Conservation (phyloP, 2,329 filamentous ascomycete species). For the Polychaeton citri region DNA sequence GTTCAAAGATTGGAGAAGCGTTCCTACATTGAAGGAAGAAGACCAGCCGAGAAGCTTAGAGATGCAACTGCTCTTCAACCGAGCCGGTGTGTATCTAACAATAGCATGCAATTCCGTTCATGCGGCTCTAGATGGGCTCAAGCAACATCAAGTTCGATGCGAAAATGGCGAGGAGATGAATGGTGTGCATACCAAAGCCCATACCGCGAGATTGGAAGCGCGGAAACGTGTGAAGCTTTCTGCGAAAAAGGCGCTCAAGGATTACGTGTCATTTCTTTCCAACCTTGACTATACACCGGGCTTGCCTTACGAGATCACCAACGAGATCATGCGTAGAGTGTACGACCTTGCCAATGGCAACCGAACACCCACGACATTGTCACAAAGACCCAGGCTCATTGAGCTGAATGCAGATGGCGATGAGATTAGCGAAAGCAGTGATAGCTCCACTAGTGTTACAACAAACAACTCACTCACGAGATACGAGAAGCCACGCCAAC, state of each 20-base stretch:
- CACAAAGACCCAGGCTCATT: conserved; percentile 14
- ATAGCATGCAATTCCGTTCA: conserved; percentile 55
- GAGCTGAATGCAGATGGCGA: conserved; percentile 14
- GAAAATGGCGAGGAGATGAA: conserved; percentile 23
- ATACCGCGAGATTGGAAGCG: conserved; percentile 40
- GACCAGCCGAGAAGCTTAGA: conserved; percentile 65
- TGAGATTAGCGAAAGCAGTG: conserved; percentile 1
- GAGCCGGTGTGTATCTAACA: conserved; percentile 57
- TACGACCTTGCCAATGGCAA: conserved; percentile 40
- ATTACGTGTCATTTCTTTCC: conserved; percentile 59
- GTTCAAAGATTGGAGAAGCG: conserved; percentile 34
- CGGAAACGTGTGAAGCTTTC: conserved; percentile 58
- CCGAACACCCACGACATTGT: conserved; percentile 17
- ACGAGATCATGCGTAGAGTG: conserved; percentile 45
- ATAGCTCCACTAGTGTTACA: background rate
- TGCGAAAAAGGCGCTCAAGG: conserved; percentile 62
- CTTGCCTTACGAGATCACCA: conserved; percentile 45
- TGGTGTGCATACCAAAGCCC: conserved; percentile 34
- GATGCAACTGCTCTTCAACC: conserved; percentile 62
- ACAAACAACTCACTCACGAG: background rate
- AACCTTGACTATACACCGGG: conserved; percentile 69
- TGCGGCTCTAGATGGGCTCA: conserved; percentile 38
- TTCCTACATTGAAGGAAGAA: conserved; percentile 42
- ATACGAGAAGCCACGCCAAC: background rate
- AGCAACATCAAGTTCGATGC: conserved; percentile 18